Conservation (phyloP, 2,329 filamentous ascomycete species). For the Cladosporium sp. region DNA sequence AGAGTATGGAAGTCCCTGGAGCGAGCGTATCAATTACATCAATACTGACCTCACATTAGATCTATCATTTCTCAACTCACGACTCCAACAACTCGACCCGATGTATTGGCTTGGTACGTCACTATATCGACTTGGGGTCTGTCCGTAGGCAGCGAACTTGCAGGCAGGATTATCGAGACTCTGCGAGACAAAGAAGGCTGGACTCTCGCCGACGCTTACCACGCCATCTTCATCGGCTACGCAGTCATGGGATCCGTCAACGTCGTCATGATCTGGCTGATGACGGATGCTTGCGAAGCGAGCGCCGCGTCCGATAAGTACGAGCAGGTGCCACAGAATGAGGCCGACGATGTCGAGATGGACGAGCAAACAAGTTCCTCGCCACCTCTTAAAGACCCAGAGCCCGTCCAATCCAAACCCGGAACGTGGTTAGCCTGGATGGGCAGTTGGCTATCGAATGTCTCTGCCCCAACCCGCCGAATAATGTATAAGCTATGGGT, state of each 20-base stretch:
- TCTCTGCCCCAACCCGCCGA: slow-evolving; percentile 51
- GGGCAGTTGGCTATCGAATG: slow-evolving; percentile 41
- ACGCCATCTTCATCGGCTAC: slow-evolving; percentile 56
- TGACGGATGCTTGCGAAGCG: slow-evolving; percentile 51
- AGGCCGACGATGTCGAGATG: slow-evolving; percentile 21
- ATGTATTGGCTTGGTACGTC: slow-evolving; percentile 65
- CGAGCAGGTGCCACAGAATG: slow-evolving; percentile 24
- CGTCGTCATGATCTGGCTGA: slow-evolving; percentile 40
- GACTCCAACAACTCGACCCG: slow-evolving; percentile 48
- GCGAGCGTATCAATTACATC: no score
- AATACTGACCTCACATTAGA: background rate
- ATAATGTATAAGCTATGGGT: slow-evolving; percentile 60
- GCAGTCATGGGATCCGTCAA: slow-evolving; percentile 52
- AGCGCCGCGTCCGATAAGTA: slow-evolving; percentile 31
- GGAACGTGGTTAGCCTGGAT: slow-evolving; percentile 18
- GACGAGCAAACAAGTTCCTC: slow-evolving; percentile 11
- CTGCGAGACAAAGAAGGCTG: slow-evolving; percentile 44
- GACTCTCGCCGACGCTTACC: slow-evolving; percentile 50
- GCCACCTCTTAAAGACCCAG: background rate
- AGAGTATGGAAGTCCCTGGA: slow-evolving; percentile 35
- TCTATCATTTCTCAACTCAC: slow-evolving; percentile 58
- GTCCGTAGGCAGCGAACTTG: slow-evolving; percentile 48
- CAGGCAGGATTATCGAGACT: slow-evolving; percentile 48
- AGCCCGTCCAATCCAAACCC: background rate
- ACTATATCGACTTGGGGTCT: slow-evolving; percentile 54